Percentiles rank a stretch among this genome's conserved stretches.
phyloP scores from a whole-genome alignment of 208 protist genomes.

The Leptomonas pyrrhocoris region DNA sequence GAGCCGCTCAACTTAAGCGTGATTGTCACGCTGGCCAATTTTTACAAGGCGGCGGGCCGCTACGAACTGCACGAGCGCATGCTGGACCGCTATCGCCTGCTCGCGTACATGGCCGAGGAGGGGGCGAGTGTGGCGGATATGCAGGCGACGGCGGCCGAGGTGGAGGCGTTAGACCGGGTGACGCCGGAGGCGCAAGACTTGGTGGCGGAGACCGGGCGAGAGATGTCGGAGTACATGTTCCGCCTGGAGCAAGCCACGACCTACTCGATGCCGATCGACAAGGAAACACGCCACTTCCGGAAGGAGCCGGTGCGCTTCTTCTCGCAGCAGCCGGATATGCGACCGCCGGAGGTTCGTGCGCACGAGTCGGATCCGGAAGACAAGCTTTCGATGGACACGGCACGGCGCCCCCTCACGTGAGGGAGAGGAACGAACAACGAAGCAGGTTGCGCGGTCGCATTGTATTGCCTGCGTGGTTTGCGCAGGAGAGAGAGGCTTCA shows the following conservation, averaged over 20 bases:
- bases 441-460: not conserved
- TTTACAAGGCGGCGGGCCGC: slow-evolving; percentile 69
- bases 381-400: not conserved
- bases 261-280: slow-evolving; percentile 78
- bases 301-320: slow-evolving; percentile 19
- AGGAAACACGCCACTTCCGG: slow-evolving; percentile 43
- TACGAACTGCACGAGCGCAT: slow-evolving; percentile 60
- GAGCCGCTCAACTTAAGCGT: slow-evolving; percentile 59
- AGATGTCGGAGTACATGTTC: slow-evolving; percentile 45
- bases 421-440: not conserved
- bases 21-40: slow-evolving; percentile 67
- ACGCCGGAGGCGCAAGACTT: slow-evolving; percentile 39
- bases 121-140: slow-evolving; percentile 64
- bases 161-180: slow-evolving; percentile 45
- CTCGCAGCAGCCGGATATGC: slow-evolving; percentile 25
- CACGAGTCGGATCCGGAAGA: slow-evolving; percentile 4
- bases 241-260: slow-evolving; percentile 57
- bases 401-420: not conserved
- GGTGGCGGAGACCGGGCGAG: slow-evolving; percentile 27
- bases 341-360: slow-evolving; percentile 10
- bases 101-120: slow-evolving; percentile 63
- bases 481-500: too few species aligned
- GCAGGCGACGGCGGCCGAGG: slow-evolving; percentile 49
- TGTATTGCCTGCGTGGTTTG: too few species aligned
- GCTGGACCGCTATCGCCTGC: slow-evolving; percentile 80